phyloP scores from a whole-genome alignment of 352 stramenopile genomes.

The Pseudoperonospora humuli region DNA sequence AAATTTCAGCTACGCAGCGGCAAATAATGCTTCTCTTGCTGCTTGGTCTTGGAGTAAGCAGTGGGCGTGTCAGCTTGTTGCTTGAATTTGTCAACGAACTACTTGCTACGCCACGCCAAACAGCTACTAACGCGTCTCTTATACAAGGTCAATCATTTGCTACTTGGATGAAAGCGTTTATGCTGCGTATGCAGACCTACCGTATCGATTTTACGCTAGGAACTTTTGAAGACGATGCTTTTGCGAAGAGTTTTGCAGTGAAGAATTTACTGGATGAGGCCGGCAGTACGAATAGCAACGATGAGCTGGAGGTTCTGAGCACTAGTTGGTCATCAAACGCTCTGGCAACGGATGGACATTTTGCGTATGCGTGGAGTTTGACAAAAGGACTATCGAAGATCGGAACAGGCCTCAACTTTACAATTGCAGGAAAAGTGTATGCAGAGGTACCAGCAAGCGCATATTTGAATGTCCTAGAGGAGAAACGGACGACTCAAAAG shows the following conservation, averaged over 20 bases:
- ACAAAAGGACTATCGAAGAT: constrained; percentile 45
- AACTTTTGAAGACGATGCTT: constrained; percentile 29
- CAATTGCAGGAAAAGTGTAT: constrained; percentile 64
- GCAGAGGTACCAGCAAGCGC: constrained; percentile 16
- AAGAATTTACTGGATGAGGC: constrained; percentile 28
- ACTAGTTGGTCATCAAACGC: constrained; percentile 13
- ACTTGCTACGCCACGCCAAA: constrained; percentile 7
- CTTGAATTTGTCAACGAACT: constrained; percentile 43
- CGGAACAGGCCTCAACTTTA: constrained; percentile 64
- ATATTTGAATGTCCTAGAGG: constrained; percentile 23
- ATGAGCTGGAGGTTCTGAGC: not conserved
- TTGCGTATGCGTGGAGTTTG: constrained; percentile 51
- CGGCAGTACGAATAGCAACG: constrained; percentile 4
- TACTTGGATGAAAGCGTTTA: constrained; percentile 31
- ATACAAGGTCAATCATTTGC: constrained; percentile 27
- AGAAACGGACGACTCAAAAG: constrained; percentile 10
- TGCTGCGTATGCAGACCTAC: constrained; percentile 43
- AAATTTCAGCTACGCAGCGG: constrained; percentile 14
- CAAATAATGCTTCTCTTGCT: constrained; percentile 39
- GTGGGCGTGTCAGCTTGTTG: constrained; percentile 37
- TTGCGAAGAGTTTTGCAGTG: constrained; percentile 42
- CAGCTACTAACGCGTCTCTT: not conserved
- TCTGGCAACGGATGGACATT: constrained; percentile 56
- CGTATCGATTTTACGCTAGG: constrained; percentile 47
- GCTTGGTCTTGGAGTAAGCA: constrained; percentile 48